Evolutionary conservation across 192 early-diverging fungal genomes (phyloP).

Genomic region (Podila epicladia): DNA sequence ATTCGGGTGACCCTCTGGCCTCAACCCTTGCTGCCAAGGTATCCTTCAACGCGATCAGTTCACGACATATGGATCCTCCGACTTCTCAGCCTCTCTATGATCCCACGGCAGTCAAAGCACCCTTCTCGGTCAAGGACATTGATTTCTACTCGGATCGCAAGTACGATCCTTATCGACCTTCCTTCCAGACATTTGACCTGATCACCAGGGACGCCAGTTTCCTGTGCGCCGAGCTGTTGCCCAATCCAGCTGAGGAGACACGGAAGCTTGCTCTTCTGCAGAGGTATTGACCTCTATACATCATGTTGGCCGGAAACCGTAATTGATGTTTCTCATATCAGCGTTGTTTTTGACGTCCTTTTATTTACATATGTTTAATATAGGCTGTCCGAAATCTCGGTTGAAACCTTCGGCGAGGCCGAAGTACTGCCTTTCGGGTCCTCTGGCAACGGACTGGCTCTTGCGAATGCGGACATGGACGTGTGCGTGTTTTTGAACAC

Average conservation of each 20-base stretch:
- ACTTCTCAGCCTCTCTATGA: neutral
- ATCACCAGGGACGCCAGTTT: constrained; percentile 29
- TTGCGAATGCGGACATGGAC: constrained; percentile 49
- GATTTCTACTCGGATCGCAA: constrained; percentile 47
- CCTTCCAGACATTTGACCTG: constrained; percentile 16
- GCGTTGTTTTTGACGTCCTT: neutral
- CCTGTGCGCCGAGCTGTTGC: constrained; percentile 28
- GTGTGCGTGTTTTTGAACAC: constrained; percentile 42
- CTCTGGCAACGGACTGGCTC: constrained; percentile 37
- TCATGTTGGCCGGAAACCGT: neutral
- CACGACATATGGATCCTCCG: constrained; percentile 12
- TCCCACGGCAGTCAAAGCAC: constrained; percentile 4
- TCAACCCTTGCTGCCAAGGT: neutral
- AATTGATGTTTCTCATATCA: neutral
- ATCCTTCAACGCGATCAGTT: constrained; percentile 4
- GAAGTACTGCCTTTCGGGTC: constrained; percentile 45
- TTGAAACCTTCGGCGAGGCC: constrained; percentile 38
- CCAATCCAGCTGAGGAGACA: constrained; percentile 41
- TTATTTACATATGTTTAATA: neutral
- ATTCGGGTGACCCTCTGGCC: neutral
- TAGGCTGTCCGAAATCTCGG: constrained; percentile 37
- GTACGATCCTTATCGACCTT: constrained; percentile 45
- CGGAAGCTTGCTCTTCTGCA: constrained; percentile 26
- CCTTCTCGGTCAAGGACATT: constrained; percentile 42
- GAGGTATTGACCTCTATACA: constrained; percentile 3